Percentiles rank a stretch among this genome's conserved stretches.
Evolutionary conservation across 225 moss, liverwort and hornwort genomes (phyloP).

Genomic region (Physcomitrellopsis africana): DNA sequence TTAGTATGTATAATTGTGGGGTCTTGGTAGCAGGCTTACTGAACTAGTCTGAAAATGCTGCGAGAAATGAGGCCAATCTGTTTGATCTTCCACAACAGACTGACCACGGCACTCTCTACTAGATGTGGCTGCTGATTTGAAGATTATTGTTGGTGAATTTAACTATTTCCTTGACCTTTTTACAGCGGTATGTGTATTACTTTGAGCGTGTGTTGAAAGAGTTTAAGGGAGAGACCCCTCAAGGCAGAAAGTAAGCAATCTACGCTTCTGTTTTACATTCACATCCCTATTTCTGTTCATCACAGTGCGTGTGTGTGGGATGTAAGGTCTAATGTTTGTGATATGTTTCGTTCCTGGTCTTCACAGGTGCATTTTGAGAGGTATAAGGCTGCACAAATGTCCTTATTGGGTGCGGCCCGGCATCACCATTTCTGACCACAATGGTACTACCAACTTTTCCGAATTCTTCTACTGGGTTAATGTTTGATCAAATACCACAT

Average conservation of each 20-base stretch:
- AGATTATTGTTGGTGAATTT: not conserved
- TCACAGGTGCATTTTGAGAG: slow-evolving; percentile 93
- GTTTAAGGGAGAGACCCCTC: slow-evolving; percentile 90
- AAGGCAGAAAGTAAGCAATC: slow-evolving; percentile 86
- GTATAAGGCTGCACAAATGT: slow-evolving; percentile 96
- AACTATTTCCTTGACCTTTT: slow-evolving; percentile 21
- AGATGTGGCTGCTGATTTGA: not conserved
- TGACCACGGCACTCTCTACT: not conserved
- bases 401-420: slow-evolving; percentile 99
- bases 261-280: not conserved
- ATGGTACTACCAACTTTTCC: slow-evolving; percentile 50
- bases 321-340: slow-evolving; percentile 6
- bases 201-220: slow-evolving; percentile 95
- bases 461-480: not conserved
- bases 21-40: too few species aligned
- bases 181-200: slow-evolving; percentile 98
- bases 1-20: too few species aligned
- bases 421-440: slow-evolving; percentile 86
- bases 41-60: too few species aligned
- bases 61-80: too few species aligned
- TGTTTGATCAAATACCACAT: not conserved
- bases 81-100: too few species aligned
- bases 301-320: not conserved
- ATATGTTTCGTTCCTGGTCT: slow-evolving; percentile 13
- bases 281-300: slow-evolving; percentile 1